phyloP scores from a whole-genome alignment of 176 grass and related monocot genomes.

The Microstegium vimineum region DNA sequence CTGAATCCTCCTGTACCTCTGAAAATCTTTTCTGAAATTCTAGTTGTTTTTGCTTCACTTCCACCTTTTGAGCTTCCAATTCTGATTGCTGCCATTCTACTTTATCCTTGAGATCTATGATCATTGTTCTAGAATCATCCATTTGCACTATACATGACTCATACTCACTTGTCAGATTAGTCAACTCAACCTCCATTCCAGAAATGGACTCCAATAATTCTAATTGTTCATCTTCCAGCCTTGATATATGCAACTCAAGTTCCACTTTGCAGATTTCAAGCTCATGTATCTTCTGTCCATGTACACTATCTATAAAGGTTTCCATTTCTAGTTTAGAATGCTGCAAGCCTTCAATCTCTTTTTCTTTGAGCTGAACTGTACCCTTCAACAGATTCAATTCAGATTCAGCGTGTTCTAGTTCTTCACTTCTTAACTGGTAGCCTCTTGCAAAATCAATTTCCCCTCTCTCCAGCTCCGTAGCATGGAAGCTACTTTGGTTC shows the following conservation, averaged over 20 bases:
- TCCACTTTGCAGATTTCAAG: slow-evolving; percentile 65
- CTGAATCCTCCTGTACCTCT: slow-evolving; percentile 67
- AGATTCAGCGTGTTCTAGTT: slow-evolving; percentile 45
- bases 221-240: slow-evolving; percentile 74
- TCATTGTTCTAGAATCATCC: slow-evolving; percentile 67
- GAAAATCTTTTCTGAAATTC: slow-evolving; percentile 52
- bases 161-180: slow-evolving; percentile 48
- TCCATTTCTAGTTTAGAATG: slow-evolving; percentile 63
- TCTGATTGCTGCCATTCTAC: slow-evolving; percentile 56
- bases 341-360: slow-evolving; percentile 51
- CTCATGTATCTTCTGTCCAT: slow-evolving; percentile 52
- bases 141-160: slow-evolving; percentile 63
- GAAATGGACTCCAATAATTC: slow-evolving; percentile 68
- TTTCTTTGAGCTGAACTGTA: slow-evolving; percentile 44
- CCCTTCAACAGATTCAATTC: slow-evolving; percentile 45
- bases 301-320: slow-evolving; percentile 50
- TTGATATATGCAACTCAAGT: slow-evolving; percentile 64
- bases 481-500: slow-evolving; percentile 18
- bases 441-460: slow-evolving; percentile 26
- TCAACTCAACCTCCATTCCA: slow-evolving; percentile 68
- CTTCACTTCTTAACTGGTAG: slow-evolving; percentile 35
- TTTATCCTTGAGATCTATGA: slow-evolving; percentile 67
- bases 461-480: slow-evolving; percentile 15
- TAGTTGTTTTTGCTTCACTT: slow-evolving; percentile 64
- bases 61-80: slow-evolving; percentile 56